These are phyloP conservation scores for Ascochyta clinopodiicola DNA, from an alignment of 2,329 filamentous ascomycete species.

Conservation along the genomic window DNA sequence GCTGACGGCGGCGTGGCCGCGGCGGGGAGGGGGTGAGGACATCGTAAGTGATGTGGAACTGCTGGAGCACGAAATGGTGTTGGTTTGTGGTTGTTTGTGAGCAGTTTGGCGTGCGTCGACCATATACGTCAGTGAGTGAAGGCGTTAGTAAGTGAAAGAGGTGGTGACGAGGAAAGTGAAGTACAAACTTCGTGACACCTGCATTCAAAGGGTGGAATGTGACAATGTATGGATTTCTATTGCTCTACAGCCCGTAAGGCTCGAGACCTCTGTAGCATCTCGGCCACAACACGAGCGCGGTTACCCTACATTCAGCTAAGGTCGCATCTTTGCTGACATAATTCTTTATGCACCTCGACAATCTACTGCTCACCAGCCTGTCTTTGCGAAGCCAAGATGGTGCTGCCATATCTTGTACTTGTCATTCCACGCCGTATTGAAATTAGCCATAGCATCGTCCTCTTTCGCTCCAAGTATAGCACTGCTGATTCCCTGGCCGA, in stretches of 20 bases:
- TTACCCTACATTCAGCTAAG: background rate
- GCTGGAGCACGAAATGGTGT: background rate
- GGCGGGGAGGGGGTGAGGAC: background rate
- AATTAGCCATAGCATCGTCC: slow-evolving; percentile 37
- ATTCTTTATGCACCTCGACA: background rate
- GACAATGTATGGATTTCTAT: background rate
- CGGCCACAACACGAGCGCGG: background rate
- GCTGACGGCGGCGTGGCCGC: slow-evolving; percentile 25
- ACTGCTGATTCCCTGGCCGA: slow-evolving; percentile 32
- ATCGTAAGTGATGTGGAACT: background rate
- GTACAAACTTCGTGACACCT: background rate
- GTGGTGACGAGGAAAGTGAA: background rate
- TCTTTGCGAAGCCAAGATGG: slow-evolving; percentile 15
- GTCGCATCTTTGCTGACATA: background rate
- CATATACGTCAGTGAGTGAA: background rate
- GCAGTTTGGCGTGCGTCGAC: background rate
- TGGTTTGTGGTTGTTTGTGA: background rate
- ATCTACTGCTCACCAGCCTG: slow-evolving; percentile 13
- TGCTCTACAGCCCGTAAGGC: too few species aligned
- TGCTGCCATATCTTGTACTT: slow-evolving; percentile 22
- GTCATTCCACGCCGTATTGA: slow-evolving; percentile 32
- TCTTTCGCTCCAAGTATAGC: slow-evolving; percentile 36
- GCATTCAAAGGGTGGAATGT: background rate
- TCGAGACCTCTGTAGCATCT: background rate
- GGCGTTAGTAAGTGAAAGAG: background rate